These are phyloP conservation scores for Quambalaria eucalypti DNA, from an alignment of 1,284 basidiomycete species.

Conservation along the genomic window DNA sequence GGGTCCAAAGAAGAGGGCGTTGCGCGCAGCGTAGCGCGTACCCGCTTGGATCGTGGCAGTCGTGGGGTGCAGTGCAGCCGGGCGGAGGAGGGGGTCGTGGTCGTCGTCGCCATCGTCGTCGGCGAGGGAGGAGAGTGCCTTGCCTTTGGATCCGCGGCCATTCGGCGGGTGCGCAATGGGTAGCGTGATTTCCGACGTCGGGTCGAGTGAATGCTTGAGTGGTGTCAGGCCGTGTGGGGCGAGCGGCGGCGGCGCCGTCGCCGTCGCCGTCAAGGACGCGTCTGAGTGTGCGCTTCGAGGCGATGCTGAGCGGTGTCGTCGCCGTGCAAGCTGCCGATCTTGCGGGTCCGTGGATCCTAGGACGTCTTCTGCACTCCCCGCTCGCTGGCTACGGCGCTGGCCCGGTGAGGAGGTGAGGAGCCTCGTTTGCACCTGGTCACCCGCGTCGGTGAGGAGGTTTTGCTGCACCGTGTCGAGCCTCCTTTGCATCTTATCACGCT, in stretches of 20 bases:
- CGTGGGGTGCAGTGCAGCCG: neutral
- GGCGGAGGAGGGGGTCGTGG: constrained; percentile 1
- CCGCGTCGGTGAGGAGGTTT: no score
- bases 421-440: no score
- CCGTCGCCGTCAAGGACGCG: no score
- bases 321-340: no score
- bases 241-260: no score
- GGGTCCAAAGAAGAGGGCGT: constrained; percentile 29
- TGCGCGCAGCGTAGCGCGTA: constrained; percentile 19
- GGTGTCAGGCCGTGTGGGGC: neutral
- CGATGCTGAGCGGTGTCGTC: neutral
- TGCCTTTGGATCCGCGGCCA: constrained; percentile 7
- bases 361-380: neutral
- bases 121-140: constrained; percentile 6
- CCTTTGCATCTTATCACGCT: constrained; percentile 1
- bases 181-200: neutral
- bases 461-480: neutral
- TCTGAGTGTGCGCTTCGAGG: no score
- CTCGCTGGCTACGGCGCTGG: neutral
- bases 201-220: neutral
- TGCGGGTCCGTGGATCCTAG: neutral
- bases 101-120: constrained; percentile 9
- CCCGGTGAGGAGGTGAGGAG: no score
- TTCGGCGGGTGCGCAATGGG: no score
- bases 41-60: constrained; percentile 9